Base-by-base conservation (phyloP, 805 yeast genomes). In the Brettanomyces bruxellensis region DNA sequence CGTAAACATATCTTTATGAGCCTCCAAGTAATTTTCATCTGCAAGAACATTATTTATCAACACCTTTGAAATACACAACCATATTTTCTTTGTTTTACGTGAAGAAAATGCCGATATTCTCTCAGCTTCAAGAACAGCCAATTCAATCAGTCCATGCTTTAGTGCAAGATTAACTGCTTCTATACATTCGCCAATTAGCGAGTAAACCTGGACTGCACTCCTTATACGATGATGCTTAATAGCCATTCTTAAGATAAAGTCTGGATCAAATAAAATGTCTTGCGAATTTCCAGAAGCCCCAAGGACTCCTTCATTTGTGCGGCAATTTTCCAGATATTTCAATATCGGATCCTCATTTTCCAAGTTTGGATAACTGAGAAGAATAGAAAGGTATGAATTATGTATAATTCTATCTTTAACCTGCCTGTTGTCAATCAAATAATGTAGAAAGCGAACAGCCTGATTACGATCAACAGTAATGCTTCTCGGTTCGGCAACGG, bases 131-230 rank as follows among this genome's bases (percentile, higher is more conserved):
- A 70, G 59, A 28, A 72, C 70, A 2, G 84, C 90, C 40, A 78
- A 66, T 24, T 80, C 82, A 5, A 79, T 64, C 54, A 83, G 66
- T 34, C 76, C 76, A 49, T 78, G 65, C 4, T 76, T 72, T 41
- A 93, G 66, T 0, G 96, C 91, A 46, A 93, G 61, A 43, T 72
- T 71, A 34, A 90, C 78, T 0, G 98, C 97, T 45, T 86, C 89
- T 49, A 88, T 95, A 57, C 73, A 86, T 41, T 85, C 70, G 4
- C 73, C 77, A 62, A 87, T 64, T 44, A 76, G 69, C 1, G 93
- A 76, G 54, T 84, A 79, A n/a, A 93, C 73, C 48, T 76, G 73
- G 8, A 88, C 79, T 1, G 95, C 89, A 1, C 90, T 75, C 49
- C 77, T 77, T 43, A 72, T 68, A 48, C 77, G 79, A 9, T 75